Evolutionary conservation across 164 flowering plant genomes (phyloP).

Genomic region (Vitis rupestris): DNA sequence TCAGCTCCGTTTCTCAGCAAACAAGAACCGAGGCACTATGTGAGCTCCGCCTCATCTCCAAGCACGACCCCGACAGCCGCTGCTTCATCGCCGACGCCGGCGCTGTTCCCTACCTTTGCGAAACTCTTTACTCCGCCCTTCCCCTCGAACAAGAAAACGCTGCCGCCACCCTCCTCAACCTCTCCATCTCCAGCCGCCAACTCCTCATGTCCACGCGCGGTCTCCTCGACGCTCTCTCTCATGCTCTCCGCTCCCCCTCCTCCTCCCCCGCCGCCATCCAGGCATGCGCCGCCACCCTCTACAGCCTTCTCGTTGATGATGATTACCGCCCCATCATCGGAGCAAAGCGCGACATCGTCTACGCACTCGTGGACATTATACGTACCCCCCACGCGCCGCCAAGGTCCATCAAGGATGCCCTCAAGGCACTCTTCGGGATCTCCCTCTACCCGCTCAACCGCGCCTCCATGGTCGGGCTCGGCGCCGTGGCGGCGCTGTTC

Average conservation of each 20-base stretch:
- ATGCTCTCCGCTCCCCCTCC: conserved; percentile 49
- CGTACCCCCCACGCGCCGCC: conserved; percentile 38
- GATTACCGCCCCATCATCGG: conserved; percentile 75
- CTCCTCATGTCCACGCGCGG: conserved; percentile 71
- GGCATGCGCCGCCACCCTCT: conserved; percentile 67
- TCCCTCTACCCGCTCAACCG: conserved; percentile 65
- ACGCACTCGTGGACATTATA: conserved; percentile 56
- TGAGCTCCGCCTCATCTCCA: conserved; percentile 79
- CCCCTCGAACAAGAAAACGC: conserved; percentile 69
- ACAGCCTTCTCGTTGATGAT: conserved; percentile 64
- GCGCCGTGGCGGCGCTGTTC: conserved; percentile 59
- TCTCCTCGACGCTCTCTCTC: conserved; percentile 80
- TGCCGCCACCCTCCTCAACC: conserved; percentile 76
- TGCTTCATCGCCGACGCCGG: conserved; percentile 63
- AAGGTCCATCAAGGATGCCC: conserved; percentile 69
- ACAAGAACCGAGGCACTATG: conserved; percentile 60
- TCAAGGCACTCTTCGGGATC: conserved; percentile 78
- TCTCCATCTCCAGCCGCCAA: conserved; percentile 67
- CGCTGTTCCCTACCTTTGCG: conserved; percentile 66
- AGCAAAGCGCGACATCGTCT: conserved; percentile 68
- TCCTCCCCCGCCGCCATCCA: conserved; percentile 52
- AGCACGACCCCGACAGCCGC: conserved; percentile 68
- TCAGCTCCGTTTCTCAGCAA: conserved; percentile 70
- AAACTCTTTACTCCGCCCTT: conserved; percentile 53
- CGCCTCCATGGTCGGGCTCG: conserved; percentile 52